phyloP scores from a whole-genome alignment of 2,329 filamentous ascomycete genomes.

The Myrmaecium sp. region DNA sequence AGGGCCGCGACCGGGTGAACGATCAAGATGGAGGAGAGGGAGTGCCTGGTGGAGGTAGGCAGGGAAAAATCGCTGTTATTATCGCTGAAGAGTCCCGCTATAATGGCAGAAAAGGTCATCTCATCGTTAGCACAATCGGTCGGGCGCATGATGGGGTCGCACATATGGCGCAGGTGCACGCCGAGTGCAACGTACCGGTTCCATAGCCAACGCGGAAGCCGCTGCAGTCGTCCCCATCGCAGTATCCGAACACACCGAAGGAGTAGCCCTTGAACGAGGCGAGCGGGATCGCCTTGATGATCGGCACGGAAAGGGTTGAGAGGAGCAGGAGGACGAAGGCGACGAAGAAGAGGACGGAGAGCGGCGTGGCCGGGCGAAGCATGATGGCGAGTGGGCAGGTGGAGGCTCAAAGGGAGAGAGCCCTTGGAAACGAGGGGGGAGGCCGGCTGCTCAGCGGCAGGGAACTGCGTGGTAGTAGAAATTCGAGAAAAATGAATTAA shows the following conservation, averaged over 20 bases:
- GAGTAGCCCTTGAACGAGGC: conserved; percentile 58
- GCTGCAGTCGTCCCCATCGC: conserved; percentile 49
- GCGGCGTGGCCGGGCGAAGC: conserved; percentile 81
- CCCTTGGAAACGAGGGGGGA: conserved; percentile 1
- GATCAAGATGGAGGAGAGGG: conserved; percentile 76
- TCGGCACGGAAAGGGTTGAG: conserved; percentile 77
- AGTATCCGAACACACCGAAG: conserved; percentile 90
- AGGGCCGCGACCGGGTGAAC: conserved; percentile 84
- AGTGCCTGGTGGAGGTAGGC: conserved; percentile 46
- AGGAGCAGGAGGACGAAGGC: conserved; percentile 77
- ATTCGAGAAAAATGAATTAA: no score
- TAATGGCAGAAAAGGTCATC: conserved; percentile 1
- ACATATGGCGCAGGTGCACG: conserved; percentile 1
- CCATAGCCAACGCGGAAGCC: conserved; percentile 70
- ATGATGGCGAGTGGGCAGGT: conserved; percentile 34
- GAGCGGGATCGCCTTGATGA: conserved; percentile 72
- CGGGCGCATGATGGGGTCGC: not conserved
- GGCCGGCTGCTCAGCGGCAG: no score
- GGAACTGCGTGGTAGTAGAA: no score
- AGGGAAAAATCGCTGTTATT: conserved; percentile 39
- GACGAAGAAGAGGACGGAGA: conserved; percentile 68
- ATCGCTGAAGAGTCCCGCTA: conserved; percentile 31
- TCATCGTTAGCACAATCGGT: not conserved
- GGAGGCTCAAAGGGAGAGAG: conserved; percentile 4
- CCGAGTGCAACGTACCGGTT: conserved; percentile 42